Evolutionary conservation across 345 rosid species (phyloP), one percentile per base, ranked within the genome.

Genomic region (Eucalyptus urophylla): DNA sequence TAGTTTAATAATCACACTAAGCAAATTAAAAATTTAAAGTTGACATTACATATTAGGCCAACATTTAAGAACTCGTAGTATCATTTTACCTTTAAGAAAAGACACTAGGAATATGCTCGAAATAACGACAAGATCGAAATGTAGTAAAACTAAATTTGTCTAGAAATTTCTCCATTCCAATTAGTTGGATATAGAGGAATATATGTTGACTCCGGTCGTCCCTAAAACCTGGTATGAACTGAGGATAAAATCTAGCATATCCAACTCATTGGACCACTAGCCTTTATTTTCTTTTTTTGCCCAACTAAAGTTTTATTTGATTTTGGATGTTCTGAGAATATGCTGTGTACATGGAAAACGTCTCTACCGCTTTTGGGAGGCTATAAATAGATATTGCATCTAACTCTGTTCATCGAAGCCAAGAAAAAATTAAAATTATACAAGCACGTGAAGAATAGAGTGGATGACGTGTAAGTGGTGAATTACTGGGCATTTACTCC

Each of bases 401-500:
- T 27, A 62, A 62, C 16, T 11, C 3, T 86, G 27, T 86, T 54
- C 60, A 86, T 45, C 19, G 21, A 25, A 45, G 31, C 86, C 69
- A n/a, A 62, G 14, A 60, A 27, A 60, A 27, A 27, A 62, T 62
- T n/a, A 62, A 16, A 62, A 62, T 13, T 29, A 25, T 14, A 62
- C 67, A 14, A 62, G 72, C 19, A 29, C 72, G 31, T 29, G 72
- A 29, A 29, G 31, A 29, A 29, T 62, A 7, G 60, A 8, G 40
- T 86, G 80, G 31, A 53, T 43, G 87, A 88, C 51, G 51, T 37
- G 88, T 87, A 14, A 86, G 19, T 43, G 86, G 80, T 62, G 90
- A 49, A 88, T 92, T 90, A 87, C 93, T 43, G 89, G 93, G 93
- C 90, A 92, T 91, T 5, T 89, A 50, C 91, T 85, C 86, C 90